Evolutionary conservation across 305 asterid genomes (phyloP).

Genomic region (Solanum hybrid): DNA sequence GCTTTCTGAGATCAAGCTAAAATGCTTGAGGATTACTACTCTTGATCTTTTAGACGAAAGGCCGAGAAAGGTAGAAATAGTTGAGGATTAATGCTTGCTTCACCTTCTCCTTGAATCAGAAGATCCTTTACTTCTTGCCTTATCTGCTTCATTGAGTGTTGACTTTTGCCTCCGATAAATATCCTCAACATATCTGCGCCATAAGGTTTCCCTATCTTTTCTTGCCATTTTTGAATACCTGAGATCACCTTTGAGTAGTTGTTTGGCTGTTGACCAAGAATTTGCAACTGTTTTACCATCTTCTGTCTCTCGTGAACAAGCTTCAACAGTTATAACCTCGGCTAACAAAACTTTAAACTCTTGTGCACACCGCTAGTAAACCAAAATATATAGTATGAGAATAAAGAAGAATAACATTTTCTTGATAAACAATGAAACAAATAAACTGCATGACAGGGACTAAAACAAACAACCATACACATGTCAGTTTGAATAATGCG

Average conservation of each 20-base stretch:
- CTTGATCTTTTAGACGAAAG: constrained; percentile 15
- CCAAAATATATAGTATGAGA: neutral
- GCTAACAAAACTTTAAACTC: constrained; percentile 59
- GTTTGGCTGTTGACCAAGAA: constrained; percentile 95
- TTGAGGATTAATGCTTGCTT: neutral
- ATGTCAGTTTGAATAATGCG: neutral
- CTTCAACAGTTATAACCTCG: constrained; percentile 55
- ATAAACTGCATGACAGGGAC: neutral
- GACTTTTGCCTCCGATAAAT: constrained; percentile 57
- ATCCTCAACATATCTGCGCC: constrained; percentile 82
- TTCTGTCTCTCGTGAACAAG: constrained; percentile 54
- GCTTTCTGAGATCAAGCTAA: neutral
- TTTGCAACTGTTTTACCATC: constrained; percentile 65
- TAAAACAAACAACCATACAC: neutral
- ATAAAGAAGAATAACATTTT: neutral
- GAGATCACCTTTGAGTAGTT: constrained; percentile 54
- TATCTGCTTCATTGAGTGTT: constrained; percentile 33
- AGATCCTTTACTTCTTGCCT: constrained; percentile 36
- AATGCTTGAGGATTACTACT: neutral
- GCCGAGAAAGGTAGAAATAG: constrained; percentile 2
- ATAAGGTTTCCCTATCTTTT: constrained; percentile 78
- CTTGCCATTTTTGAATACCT: constrained; percentile 75
- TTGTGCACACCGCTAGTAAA: constrained; percentile 48
- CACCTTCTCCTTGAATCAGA: constrained; percentile 21
- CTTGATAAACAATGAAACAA: neutral